Percentiles rank a stretch among this genome's conserved stretches.
These are phyloP conservation scores for Candida lessepsii DNA, from an alignment of 805 yeast species.

Conservation along the genomic window DNA sequence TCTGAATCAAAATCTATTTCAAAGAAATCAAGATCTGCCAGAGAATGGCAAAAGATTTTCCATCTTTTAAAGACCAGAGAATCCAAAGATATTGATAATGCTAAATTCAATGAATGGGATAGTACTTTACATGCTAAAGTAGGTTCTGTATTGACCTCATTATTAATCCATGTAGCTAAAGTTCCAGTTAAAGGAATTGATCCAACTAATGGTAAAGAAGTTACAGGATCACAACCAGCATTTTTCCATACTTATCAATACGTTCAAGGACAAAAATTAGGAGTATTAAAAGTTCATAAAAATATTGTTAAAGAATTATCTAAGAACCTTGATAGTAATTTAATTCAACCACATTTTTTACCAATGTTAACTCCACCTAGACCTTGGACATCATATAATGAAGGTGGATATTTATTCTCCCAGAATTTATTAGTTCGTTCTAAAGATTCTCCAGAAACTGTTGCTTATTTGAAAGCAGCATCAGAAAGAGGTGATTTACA, in stretches of 20 bases:
- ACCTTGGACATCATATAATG: slow-evolving; percentile 79
- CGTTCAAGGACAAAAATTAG: slow-evolving; percentile 72
- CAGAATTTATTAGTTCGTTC: slow-evolving; percentile 68
- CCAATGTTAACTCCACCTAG: slow-evolving; percentile 94
- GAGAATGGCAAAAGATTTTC: slow-evolving; percentile 46
- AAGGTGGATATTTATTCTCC: slow-evolving; percentile 80
- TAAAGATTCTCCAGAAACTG: slow-evolving; percentile 83
- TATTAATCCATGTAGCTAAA: slow-evolving; percentile 77
- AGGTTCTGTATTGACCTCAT: slow-evolving; percentile 76
- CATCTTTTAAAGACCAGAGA: slow-evolving; percentile 18
- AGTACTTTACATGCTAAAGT: slow-evolving; percentile 51
- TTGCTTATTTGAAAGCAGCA: slow-evolving; percentile 85
- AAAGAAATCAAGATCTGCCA: slow-evolving; percentile 43
- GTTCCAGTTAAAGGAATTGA: slow-evolving; percentile 77
- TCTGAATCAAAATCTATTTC: slow-evolving; percentile 53
- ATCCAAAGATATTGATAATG: slow-evolving; percentile 13
- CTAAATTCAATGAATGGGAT: slow-evolving; percentile 23
- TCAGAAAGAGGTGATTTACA: slow-evolving; percentile 64
- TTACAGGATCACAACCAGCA: slow-evolving; percentile 83
- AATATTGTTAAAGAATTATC: slow-evolving; percentile 64
- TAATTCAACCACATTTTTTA: slow-evolving; percentile 79
- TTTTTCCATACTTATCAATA: slow-evolving; percentile 86
- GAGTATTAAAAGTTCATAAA: slow-evolving; percentile 76
- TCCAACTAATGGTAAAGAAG: slow-evolving; percentile 67
- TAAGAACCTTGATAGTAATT: slow-evolving; percentile 59